phyloP scores from a whole-genome alignment of 2,329 filamentous ascomycete species.

The Verticillium isaacii region DNA sequence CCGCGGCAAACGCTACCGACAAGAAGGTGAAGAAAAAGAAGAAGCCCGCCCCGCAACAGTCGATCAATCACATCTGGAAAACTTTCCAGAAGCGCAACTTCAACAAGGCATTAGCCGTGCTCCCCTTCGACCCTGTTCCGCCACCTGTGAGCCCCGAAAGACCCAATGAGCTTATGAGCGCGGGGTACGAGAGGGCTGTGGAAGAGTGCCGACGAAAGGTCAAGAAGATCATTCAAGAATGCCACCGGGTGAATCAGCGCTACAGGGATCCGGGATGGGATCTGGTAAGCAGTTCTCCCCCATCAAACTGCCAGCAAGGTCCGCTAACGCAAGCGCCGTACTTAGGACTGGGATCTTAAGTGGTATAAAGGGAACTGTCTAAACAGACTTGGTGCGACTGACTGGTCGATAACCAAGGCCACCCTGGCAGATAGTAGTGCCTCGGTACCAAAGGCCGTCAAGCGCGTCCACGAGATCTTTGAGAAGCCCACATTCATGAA shows the following conservation, averaged over 20 bases:
- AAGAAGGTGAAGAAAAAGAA: conserved; percentile 52
- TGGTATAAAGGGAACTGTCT: conserved; percentile 54
- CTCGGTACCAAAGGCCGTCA: conserved; percentile 66
- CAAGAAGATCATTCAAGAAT: conserved; percentile 58
- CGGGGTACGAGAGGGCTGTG: conserved; percentile 58
- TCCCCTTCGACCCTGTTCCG: conserved; percentile 58
- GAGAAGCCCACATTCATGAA: conserved; percentile 66
- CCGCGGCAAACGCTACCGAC: conserved; percentile 23
- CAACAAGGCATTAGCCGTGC: conserved; percentile 59
- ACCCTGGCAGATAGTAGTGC: conserved; percentile 41
- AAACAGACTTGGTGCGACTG: conserved; percentile 45
- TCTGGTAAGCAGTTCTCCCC: conserved; percentile 36
- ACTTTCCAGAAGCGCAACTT: conserved; percentile 55
- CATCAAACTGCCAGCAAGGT: background rate
- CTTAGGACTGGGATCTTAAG: conserved; percentile 63
- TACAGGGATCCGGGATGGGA: conserved; percentile 66
- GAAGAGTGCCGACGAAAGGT: conserved; percentile 61
- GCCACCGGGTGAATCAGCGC: conserved; percentile 70
- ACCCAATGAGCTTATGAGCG: conserved; percentile 55
- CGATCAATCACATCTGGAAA: conserved; percentile 64
- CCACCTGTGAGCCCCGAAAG: conserved; percentile 44
- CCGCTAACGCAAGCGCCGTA: background rate
- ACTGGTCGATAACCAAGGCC: conserved; percentile 46
- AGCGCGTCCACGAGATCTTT: conserved; percentile 70
- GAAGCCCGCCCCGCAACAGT: conserved; percentile 60